phyloP scores from a whole-genome alignment of 129 eudicot species.

The Flaveria ramosissima region DNA sequence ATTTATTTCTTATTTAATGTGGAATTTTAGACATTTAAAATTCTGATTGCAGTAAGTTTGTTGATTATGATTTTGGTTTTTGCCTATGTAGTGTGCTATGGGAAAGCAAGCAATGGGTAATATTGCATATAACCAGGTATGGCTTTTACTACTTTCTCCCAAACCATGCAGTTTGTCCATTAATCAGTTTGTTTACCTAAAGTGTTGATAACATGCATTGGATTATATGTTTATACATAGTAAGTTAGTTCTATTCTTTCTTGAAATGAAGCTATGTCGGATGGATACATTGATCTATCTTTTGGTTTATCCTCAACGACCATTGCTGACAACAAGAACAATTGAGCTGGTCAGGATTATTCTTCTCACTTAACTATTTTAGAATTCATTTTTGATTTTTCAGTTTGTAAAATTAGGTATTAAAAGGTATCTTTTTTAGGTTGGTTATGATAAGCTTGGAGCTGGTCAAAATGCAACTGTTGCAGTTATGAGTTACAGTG shows the following conservation, averaged over 20 bases:
- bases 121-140: constrained; percentile 94
- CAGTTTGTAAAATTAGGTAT: neutral
- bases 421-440: constrained; percentile 43
- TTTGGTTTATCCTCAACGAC: constrained; percentile 93
- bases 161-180: neutral
- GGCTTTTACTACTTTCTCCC: neutral
- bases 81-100: constrained; percentile 79
- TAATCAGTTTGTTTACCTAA: neutral
- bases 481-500: constrained; percentile 98
- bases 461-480: constrained; percentile 99
- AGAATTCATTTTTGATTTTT: neutral
- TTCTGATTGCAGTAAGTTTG: neutral
- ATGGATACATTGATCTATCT: constrained; percentile 92
- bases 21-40: neutral
- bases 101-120: constrained; percentile 99
- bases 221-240: too few relatives aligned
- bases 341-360: constrained; percentile 82
- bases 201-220: too few relatives aligned
- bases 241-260: neutral
- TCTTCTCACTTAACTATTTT: constrained; percentile 1
- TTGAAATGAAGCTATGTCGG: constrained; percentile 55
- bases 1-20: constrained; percentile 4
- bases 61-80: constrained; percentile 4
- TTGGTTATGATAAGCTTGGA: constrained; percentile 87
- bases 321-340: constrained; percentile 84